These are phyloP conservation scores for Claviceps sorghi DNA, from an alignment of 2,329 filamentous ascomycete species.

Conservation along the genomic window DNA sequence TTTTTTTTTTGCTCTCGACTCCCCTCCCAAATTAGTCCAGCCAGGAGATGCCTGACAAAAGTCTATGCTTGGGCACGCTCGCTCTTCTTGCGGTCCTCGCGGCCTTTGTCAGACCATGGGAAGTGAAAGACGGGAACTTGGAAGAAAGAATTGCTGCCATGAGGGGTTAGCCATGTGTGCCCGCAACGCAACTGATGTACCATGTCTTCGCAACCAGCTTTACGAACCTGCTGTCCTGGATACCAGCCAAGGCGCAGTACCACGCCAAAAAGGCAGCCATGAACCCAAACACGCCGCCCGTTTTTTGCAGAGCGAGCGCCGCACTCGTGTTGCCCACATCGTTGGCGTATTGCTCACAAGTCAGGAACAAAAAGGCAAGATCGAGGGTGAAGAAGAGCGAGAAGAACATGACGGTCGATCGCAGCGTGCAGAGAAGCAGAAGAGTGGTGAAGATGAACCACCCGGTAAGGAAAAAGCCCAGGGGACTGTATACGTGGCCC, in stretches of 20 bases:
- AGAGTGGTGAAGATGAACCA: slow-evolving; percentile 81
- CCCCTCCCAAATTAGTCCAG: too few species aligned
- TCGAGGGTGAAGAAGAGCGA: slow-evolving; percentile 64
- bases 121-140: slow-evolving; percentile 85
- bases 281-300: slow-evolving; percentile 68
- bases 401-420: slow-evolving; percentile 68
- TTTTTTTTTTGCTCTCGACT: too few species aligned
- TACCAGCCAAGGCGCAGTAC: slow-evolving; percentile 76
- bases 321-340: slow-evolving; percentile 35
- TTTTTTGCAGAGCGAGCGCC: slow-evolving; percentile 42
- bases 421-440: slow-evolving; percentile 57
- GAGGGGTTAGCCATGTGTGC: neutral
- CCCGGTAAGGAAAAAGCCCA: slow-evolving; percentile 61
- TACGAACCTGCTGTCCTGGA: slow-evolving; percentile 54
- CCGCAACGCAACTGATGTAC: neutral
- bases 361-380: slow-evolving; percentile 59
- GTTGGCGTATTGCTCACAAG: slow-evolving; percentile 43
- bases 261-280: slow-evolving; percentile 69
- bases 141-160: slow-evolving; percentile 66
- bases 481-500: slow-evolving; percentile 34
- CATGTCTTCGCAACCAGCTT: neutral
- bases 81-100: slow-evolving; percentile 38
- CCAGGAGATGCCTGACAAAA: too few species aligned
- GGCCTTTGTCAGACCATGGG: slow-evolving; percentile 77
- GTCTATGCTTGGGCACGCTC: slow-evolving; percentile 12